Percentiles rank a stretch among this genome's conserved stretches.
These are phyloP conservation scores for Coleophoma cylindrospora DNA, from an alignment of 2,329 filamentous ascomycete genomes.

Conservation along the genomic window DNA sequence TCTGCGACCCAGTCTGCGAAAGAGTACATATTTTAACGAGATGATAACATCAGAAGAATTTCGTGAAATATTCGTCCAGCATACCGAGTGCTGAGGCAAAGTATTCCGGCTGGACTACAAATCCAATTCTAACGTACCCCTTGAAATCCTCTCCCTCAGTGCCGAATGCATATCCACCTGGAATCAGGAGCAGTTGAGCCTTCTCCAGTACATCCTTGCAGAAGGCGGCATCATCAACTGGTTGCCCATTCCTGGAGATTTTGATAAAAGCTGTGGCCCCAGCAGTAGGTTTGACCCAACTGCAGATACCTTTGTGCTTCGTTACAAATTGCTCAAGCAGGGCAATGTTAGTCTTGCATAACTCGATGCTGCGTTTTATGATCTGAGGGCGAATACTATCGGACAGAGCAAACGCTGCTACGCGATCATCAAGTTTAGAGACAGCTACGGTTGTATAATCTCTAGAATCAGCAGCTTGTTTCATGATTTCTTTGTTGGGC, in stretches of 20 bases:
- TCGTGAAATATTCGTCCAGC: not conserved
- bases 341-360: conserved; percentile 63
- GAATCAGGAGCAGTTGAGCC: conserved; percentile 69
- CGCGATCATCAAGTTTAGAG: conserved; percentile 73
- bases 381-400: conserved; percentile 56
- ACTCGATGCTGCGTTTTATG: conserved; percentile 55
- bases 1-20: not conserved
- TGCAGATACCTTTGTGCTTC: conserved; percentile 55
- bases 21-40: not conserved
- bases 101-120: conserved; percentile 61
- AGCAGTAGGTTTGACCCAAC: conserved; percentile 70
- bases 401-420: conserved; percentile 71
- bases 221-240: conserved; percentile 67
- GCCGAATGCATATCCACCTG: conserved; percentile 71
- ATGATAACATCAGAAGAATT: not conserved
- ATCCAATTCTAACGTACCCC: conserved; percentile 75
- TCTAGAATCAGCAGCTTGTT: conserved; percentile 56
- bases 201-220: conserved; percentile 63
- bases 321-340: conserved; percentile 65
- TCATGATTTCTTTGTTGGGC: conserved; percentile 55
- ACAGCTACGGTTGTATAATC: conserved; percentile 87
- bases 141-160: conserved; percentile 52
- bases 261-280: conserved; percentile 76
- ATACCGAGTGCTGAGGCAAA: not conserved
- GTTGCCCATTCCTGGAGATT: conserved; percentile 54